Base-by-base conservation (phyloP, 1,284 basidiomycete species). In the Papiliotrema fonsecae region DNA sequence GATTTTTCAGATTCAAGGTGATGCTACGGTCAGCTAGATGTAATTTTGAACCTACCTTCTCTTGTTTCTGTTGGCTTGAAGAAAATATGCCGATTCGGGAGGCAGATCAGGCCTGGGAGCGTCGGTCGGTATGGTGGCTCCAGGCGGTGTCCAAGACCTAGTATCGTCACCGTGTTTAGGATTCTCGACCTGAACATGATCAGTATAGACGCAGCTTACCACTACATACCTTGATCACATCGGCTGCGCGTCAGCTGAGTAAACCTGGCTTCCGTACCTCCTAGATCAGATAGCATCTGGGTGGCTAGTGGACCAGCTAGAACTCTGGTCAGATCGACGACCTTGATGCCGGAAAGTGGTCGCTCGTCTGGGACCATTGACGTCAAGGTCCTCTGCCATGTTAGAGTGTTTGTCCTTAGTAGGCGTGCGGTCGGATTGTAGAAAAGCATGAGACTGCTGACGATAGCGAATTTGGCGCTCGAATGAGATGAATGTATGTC, bases 31-130 rank as follows among this genome's bases (percentile, higher is more conserved):
- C n/a, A 24, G 24, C 42, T 40, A 22, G 19, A 5, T 21, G 35
- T 18, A 9, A 9, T 7, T 37, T 9, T 19, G 13, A 6, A 63
- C 64, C 49, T 46, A 69, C 70, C 88, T 89, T 39, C 86, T 81
- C 69, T 94, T 94, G 76, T 90, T 91, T 45, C 93, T 78, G 70
- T 97, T 97, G 1, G 82, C 84, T 2, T 85, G 81, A 14, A 97
- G 79, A 66, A 96, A 97, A 72, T 97, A 97, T 0, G 93, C 89
- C 3, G 88, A 88, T 70, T 97, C 92, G 9, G 89, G 82, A 4
- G 91, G 90, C 0, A 91, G 77, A 63, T 90, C 79, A 22, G 68
- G 55, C 26, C 68, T 55, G 1, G 82, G 81, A 4, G 76, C 35
- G 11, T 47, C 45, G 10, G 41, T 22, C 7, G 61, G 62, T 18